Evolutionary conservation across 768 basidiomycete genomes (phyloP), one percentile per base, ranked within the genome.

Genomic region (Tremella yokohamensis): DNA sequence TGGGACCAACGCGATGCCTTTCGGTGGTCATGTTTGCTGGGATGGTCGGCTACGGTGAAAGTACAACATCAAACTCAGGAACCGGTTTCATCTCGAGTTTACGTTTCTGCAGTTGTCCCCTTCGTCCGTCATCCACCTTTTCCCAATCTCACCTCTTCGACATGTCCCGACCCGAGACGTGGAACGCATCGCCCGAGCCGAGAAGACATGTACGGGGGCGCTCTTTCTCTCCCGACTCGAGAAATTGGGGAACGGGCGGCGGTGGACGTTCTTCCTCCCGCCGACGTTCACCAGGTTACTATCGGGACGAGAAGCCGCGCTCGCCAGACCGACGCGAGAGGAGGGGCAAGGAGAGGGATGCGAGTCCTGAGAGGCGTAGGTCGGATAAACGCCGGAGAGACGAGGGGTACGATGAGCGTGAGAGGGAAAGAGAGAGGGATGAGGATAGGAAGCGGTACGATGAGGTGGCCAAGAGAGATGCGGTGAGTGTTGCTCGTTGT

Each of bases 341-440:
- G 29, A 26, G 44, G 11, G 61, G 63, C 29, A 54, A 56, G 7
- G 51, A 57, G 22, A 25, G 52, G 13, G 69, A 69, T 42, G 56
- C 68, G 48, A 64, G 65, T 8, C 34, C 37, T 38, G 68, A 64
- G 50, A 54, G 66, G 12, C 66, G 61, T 40, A 57, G 42, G 56
- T n/a, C 47, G 55, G 39, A 59, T 59, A 13, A 54, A 60, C 29
- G 65, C 63, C 20, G 60, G 20, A 56, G 63, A 52, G 53, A 49
- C 51, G 60, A 42, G 25, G 64, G 54, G 7, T 76, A 76, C 49
- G 59, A 54, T 12, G 60, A 63, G 50, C 57, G 56, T 26, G 76
- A 77, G 34, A 61, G 77, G 53, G 73, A 75, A 53, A 61, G 55
- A 58, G 76, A 74, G 52, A 60, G 69, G 24, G 71, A 65, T n/a